phyloP scores from a whole-genome alignment of 1,284 basidiomycete species.

The Cryptococcus amylolentus region DNA sequence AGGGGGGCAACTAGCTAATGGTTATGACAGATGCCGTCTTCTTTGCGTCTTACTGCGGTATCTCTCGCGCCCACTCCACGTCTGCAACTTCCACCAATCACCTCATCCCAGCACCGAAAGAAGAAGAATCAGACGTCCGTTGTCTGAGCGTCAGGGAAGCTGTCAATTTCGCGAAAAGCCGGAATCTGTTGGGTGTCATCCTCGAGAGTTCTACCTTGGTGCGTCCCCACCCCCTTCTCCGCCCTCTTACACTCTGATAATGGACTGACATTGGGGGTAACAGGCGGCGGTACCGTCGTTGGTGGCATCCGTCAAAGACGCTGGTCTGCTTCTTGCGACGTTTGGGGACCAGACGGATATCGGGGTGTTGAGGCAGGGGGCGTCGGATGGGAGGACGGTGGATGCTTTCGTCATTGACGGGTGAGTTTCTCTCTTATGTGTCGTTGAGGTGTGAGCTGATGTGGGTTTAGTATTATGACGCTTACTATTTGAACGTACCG shows the following conservation, averaged over 20 bases:
- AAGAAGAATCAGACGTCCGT: slow-evolving; percentile 54
- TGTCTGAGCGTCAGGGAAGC: slow-evolving; percentile 78
- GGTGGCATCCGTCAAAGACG: slow-evolving; percentile 78
- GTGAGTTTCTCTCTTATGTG: slow-evolving; percentile 22
- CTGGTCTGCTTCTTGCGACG: slow-evolving; percentile 78
- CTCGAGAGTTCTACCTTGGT: slow-evolving; percentile 86
- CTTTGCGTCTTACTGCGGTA: slow-evolving; percentile 82
- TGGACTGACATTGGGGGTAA: neutral
- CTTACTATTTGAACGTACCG: slow-evolving; percentile 22
- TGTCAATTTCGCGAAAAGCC: slow-evolving; percentile 88
- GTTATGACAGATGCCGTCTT: slow-evolving; percentile 79
- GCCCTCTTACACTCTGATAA: neutral
- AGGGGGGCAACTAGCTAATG: neutral
- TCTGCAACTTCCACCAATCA: neutral
- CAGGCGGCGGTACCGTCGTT: slow-evolving; percentile 70
- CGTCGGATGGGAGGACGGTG: slow-evolving; percentile 41
- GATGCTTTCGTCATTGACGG: slow-evolving; percentile 49
- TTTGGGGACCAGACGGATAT: slow-evolving; percentile 61
- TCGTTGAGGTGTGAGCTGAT: neutral
- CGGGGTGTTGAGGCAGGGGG: slow-evolving; percentile 30
- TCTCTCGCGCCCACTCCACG: slow-evolving; percentile 44
- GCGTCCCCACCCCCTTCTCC: slow-evolving; percentile 30
- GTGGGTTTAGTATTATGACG: slow-evolving; percentile 26
- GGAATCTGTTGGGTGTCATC: slow-evolving; percentile 90
- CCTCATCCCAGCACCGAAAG: slow-evolving; percentile 46